Base-by-base conservation (phyloP, 768 basidiomycete species). In the Russula griseocarnosa region DNA sequence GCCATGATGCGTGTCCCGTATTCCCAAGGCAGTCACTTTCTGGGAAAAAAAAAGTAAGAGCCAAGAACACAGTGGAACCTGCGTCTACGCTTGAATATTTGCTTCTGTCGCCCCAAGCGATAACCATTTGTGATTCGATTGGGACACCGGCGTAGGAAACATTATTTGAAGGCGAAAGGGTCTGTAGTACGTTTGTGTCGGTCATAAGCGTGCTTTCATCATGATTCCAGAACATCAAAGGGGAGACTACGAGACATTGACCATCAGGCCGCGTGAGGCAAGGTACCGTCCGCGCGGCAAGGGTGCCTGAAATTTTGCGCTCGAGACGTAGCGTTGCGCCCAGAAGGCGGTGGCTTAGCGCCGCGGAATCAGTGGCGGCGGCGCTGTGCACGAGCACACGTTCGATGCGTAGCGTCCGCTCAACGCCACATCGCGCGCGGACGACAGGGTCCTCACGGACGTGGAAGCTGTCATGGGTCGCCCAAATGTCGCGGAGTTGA, bases 31-130 rank as follows among this genome's bases (percentile, higher is more conserved):
- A 93, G 67, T 88, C 85, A 18, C 78, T 81, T 67, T 91, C 87
- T 2, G 83, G 85, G 71, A 94, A 92, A 75, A 92, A 86, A 73
- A 90, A 94, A 0, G 90, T 92, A 62, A 93, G 78, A 18, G 86
- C 89, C 22, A 94, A 81, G 70, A 85, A 89, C 57, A 79, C 82
- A 53, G 89, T 87, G 64, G 79, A 82, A 70, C 88, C 86, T 55
- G 85, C 79, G 62, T 79, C 78, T n/a, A 40, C 49, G 26, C 77
- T 74, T 38, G 73, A 57, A 62, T 80, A 79, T 53, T 80, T 81
- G 58, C 86, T 83, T 55, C 77, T 77, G 26, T 82, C 84, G 62
- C 88, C 79, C 22, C 88, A 86, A 9, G 89, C 88, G 42, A 94
- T 75, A 34, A 92, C 87, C 87, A 92, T 92, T 50, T 83, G 79